Conservation (phyloP, 805 yeast species). For the Barnettozyma botsteinii region DNA sequence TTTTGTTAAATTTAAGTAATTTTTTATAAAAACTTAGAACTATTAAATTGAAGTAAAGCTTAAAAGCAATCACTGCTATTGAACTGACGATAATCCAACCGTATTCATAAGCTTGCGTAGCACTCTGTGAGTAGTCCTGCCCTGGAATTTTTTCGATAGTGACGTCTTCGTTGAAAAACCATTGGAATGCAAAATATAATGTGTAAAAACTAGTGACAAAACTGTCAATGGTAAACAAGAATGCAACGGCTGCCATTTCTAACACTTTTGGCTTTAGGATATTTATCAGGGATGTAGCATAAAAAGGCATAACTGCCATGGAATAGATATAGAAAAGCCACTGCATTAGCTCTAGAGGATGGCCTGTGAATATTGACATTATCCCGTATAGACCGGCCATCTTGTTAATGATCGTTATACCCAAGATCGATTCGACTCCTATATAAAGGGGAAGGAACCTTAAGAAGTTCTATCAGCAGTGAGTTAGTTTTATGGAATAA, state of each 20-base stretch:
- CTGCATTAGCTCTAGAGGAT: slow-evolving; percentile 75
- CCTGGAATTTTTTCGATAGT: slow-evolving; percentile 20
- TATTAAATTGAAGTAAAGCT: slow-evolving; percentile 57
- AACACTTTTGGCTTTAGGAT: slow-evolving; percentile 53
- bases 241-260: slow-evolving; percentile 55
- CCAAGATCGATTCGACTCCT: slow-evolving; percentile 80
- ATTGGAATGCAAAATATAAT: slow-evolving; percentile 62
- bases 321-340: slow-evolving; percentile 74
- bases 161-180: slow-evolving; percentile 56
- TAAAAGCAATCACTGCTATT: slow-evolving; percentile 37
- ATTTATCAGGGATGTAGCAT: slow-evolving; percentile 49
- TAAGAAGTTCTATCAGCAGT: slow-evolving; percentile 36
- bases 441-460: slow-evolving; percentile 70
- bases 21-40: slow-evolving; percentile 55
- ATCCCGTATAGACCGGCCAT: slow-evolving; percentile 87
- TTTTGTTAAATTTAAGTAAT: slow-evolving; percentile 43
- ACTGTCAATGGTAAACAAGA: slow-evolving; percentile 65
- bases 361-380: slow-evolving; percentile 82
- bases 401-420: slow-evolving; percentile 75
- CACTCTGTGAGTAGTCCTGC: slow-evolving; percentile 39
- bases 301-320: slow-evolving; percentile 55
- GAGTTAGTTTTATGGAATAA: not conserved
- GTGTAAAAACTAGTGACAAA: slow-evolving; percentile 63
- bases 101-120: slow-evolving; percentile 53
- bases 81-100: slow-evolving; percentile 50